A percentile compares a stretch with the other conserved stretches of the same genome.
Conservation (phyloP, 2,329 filamentous ascomycete species). For the Arthrobotrys iridis region DNA sequence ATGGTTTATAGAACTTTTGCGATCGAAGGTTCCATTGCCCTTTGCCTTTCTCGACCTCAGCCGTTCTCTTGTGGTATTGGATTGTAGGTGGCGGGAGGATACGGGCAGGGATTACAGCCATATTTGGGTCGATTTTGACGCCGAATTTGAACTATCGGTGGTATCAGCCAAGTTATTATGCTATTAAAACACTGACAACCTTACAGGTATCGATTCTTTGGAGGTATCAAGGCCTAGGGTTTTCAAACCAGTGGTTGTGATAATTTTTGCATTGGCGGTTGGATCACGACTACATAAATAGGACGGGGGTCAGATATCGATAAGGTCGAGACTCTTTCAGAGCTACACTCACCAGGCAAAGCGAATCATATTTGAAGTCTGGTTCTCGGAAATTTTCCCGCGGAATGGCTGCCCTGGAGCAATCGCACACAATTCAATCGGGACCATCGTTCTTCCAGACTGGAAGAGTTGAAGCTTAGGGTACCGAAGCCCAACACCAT, state of each 20-base stretch:
- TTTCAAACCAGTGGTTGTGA: slow-evolving; percentile 19
- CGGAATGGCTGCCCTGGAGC: slow-evolving; percentile 21
- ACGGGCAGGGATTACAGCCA: slow-evolving; percentile 30
- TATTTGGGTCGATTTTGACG: slow-evolving; percentile 10
- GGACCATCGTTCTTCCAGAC: slow-evolving; percentile 20
- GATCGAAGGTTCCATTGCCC: slow-evolving; percentile 33
- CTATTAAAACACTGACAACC: neutral
- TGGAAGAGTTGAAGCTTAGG: slow-evolving; percentile 20
- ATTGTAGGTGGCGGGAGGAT: slow-evolving; percentile 27
- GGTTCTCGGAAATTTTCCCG: slow-evolving; percentile 20
- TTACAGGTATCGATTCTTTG: slow-evolving; percentile 9
- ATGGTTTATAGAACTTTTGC: neutral
- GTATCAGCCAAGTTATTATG: neutral
- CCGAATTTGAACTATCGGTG: slow-evolving; percentile 33
- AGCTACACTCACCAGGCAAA: slow-evolving; percentile 34
- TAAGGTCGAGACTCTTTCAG: neutral
- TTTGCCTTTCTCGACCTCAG: slow-evolving; percentile 12
- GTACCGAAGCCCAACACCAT: slow-evolving; percentile 3
- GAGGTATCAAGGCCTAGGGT: slow-evolving; percentile 2
- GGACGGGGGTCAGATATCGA: neutral
- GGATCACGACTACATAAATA: slow-evolving; percentile 22
- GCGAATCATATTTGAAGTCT: slow-evolving; percentile 35
- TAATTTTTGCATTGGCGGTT: slow-evolving; percentile 22
- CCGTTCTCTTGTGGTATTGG: slow-evolving; percentile 1
- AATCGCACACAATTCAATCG: slow-evolving; percentile 22